Evolutionary conservation across 306 rosid species (phyloP).

Genomic region (Glycine tomentella): DNA sequence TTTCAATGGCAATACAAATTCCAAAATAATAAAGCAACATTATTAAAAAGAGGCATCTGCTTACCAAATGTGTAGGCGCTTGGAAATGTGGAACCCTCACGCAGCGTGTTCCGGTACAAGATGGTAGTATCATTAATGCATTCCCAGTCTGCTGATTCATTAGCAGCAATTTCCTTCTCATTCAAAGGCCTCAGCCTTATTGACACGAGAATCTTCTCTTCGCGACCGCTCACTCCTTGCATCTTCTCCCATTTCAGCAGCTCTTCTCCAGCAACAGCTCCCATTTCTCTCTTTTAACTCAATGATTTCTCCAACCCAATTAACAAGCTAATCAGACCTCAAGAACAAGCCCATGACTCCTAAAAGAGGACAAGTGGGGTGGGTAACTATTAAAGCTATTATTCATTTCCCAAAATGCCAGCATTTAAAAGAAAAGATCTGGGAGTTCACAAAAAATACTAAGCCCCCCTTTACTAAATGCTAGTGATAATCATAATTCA

Average conservation of each 20-base stretch:
- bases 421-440: conserved; percentile 49
- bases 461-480: conserved; percentile 46
- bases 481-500: conserved; percentile 54
- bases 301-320: conserved; percentile 45
- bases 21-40: conserved; percentile 22
- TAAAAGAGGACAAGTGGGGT: conserved; percentile 41
- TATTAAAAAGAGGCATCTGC: conserved; percentile 25
- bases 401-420: conserved; percentile 56
- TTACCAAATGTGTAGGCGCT: conserved; percentile 95
- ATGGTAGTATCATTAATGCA: conserved; percentile 93
- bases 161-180: conserved; percentile 74
- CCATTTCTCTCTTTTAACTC: conserved; percentile 65
- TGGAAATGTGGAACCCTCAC: conserved; percentile 99
- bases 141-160: conserved; percentile 96
- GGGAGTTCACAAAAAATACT: conserved; percentile 48
- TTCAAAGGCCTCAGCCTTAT: conserved; percentile 90
- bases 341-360: conserved; percentile 50
- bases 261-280: conserved; percentile 87
- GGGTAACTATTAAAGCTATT: conserved; percentile 33
- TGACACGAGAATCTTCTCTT: conserved; percentile 95
- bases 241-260: conserved; percentile 84
- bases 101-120: conserved; percentile 86
- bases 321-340: conserved; percentile 50
- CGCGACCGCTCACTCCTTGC: conserved; percentile 70
- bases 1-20: conserved; percentile 32